Evolutionary conservation across 208 protist species (phyloP).

Genomic region (Trypanosoma congolense): DNA sequence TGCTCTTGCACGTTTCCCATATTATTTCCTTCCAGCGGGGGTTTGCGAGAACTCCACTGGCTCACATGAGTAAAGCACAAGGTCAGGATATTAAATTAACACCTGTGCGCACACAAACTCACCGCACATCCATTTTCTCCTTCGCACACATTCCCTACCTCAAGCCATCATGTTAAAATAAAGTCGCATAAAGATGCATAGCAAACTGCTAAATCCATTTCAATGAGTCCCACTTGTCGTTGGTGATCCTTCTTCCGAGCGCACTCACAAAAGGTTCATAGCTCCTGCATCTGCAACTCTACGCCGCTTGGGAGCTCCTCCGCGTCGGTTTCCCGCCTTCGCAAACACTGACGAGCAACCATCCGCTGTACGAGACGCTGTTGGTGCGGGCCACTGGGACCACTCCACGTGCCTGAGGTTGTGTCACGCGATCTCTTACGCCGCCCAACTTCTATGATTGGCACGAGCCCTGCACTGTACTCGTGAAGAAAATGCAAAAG

Average conservation of each 20-base stretch:
- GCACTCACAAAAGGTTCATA: slow-evolving; percentile 9
- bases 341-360: slow-evolving; percentile 41
- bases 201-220: too few species aligned
- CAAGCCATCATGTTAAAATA: too few species aligned
- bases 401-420: not conserved
- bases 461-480: slow-evolving; percentile 77
- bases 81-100: too few species aligned
- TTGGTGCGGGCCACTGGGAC: slow-evolving; percentile 12
- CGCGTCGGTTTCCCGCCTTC: slow-evolving; percentile 31
- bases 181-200: too few species aligned
- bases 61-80: too few species aligned
- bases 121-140: too few species aligned
- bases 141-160: too few species aligned
- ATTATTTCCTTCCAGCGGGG: too few species aligned
- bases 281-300: slow-evolving; percentile 12
- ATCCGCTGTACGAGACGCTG: slow-evolving; percentile 63
- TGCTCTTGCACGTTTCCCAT: not conserved
- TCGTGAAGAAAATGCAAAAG: slow-evolving; percentile 65
- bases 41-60: too few species aligned
- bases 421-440: slow-evolving; percentile 58
- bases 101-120: too few species aligned
- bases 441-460: slow-evolving; percentile 27
- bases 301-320: slow-evolving; percentile 20
- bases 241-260: too few species aligned
- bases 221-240: too few species aligned